Conservation (phyloP, 78 protist genomes). For the Pigoraptor vietnamica region DNA sequence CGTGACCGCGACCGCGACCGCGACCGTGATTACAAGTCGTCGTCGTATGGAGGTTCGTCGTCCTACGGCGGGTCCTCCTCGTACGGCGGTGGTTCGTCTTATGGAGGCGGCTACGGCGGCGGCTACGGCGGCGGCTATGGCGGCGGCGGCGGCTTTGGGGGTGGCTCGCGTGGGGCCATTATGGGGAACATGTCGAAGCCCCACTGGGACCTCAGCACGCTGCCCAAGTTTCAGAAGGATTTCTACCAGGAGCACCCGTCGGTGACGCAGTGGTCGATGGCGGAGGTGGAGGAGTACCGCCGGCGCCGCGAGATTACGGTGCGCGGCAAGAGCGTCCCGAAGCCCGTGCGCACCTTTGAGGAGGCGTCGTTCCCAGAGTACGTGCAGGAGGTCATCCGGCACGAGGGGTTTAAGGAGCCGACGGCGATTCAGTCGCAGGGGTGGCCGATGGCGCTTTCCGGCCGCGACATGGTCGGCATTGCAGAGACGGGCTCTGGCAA, state of each 20-base stretch:
- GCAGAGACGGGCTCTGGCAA: constrained; percentile 98
- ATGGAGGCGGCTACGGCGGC: constrained; percentile 10
- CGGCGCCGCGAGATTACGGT: neutral
- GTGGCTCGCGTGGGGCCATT: neutral
- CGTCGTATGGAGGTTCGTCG: neutral
- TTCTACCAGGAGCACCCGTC: constrained; percentile 42
- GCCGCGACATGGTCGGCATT: constrained; percentile 82
- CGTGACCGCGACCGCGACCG: no score
- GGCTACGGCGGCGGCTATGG: constrained; percentile 6
- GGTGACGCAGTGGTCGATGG: neutral
- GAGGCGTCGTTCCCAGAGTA: constrained; percentile 45
- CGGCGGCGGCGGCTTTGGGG: constrained; percentile 1
- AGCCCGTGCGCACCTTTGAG: constrained; percentile 46
- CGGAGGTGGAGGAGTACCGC: constrained; percentile 10
- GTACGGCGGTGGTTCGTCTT: neutral
- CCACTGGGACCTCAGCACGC: neutral
- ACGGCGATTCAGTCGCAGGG: constrained; percentile 91
- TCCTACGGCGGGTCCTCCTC: neutral
- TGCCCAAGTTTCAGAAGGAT: constrained; percentile 28
- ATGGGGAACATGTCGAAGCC: no score
- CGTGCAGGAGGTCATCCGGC: neutral
- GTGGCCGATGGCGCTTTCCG: constrained; percentile 91
- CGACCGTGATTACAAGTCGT: no score
- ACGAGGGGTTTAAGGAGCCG: constrained; percentile 79
- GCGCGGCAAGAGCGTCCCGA: constrained; percentile 29